phyloP scores from a whole-genome alignment of 2,329 filamentous ascomycete genomes.

The Parastagonospora nodorum region DNA sequence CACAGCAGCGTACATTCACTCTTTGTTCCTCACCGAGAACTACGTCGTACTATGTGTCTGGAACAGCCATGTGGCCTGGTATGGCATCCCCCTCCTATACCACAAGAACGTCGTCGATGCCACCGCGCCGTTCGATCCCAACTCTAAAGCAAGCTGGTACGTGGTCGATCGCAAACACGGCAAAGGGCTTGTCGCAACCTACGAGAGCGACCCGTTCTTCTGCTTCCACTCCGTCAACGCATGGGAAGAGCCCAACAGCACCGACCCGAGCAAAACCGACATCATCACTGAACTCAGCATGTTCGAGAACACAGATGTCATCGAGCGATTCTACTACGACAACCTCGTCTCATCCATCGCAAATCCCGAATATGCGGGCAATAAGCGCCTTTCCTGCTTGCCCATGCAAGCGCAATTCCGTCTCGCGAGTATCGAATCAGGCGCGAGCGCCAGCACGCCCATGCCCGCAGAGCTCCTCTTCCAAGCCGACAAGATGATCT shows the following conservation, averaged over 20 bases:
- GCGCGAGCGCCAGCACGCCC: constrained; percentile 1
- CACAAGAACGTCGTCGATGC: constrained; percentile 71
- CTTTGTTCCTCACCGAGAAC: constrained; percentile 73
- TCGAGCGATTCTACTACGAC: constrained; percentile 70
- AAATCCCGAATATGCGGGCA: constrained; percentile 18
- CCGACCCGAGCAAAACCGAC: constrained; percentile 49
- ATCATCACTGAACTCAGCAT: constrained; percentile 69
- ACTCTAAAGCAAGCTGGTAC: constrained; percentile 68
- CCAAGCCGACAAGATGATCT: constrained; percentile 51
- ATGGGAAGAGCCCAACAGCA: constrained; percentile 64
- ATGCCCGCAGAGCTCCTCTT: constrained; percentile 15
- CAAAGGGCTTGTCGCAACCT: constrained; percentile 70
- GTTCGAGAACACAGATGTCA: constrained; percentile 68
- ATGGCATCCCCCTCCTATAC: constrained; percentile 67
- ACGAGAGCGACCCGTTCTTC: constrained; percentile 71
- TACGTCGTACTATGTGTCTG: constrained; percentile 77
- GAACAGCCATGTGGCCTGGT: constrained; percentile 63
- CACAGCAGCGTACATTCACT: constrained; percentile 77
- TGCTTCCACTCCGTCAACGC: constrained; percentile 82
- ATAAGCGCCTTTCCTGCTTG: constrained; percentile 31
- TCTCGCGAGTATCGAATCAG: constrained; percentile 43
- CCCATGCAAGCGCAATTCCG: constrained; percentile 39
- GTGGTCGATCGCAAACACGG: constrained; percentile 70
- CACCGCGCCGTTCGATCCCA: constrained; percentile 66
- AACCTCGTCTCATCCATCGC: constrained; percentile 32